Base-by-base conservation (phyloP, 1,284 basidiomycete genomes). In the Boletus mariae region DNA sequence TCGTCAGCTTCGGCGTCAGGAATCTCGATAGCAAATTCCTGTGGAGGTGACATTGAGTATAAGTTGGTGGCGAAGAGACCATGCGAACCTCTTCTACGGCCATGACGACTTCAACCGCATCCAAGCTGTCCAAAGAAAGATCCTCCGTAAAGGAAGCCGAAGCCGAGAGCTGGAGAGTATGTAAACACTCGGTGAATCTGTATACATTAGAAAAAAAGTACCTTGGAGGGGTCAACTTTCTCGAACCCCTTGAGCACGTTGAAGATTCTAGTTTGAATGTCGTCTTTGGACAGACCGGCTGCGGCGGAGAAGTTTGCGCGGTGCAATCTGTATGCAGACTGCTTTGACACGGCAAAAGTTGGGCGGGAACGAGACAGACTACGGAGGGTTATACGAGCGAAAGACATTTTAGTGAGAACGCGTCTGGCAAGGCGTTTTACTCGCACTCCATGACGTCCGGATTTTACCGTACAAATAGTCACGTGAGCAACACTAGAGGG, bases 51-150 rank as follows among this genome's bases (percentile, higher is more conserved):
- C 25, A 45, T 47, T 51, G 51, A 54, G 37, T 15, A 20, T 17
- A 25, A 29, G 45, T 48, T 17, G 15, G 28, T 7, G 10, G 10
- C 29, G 17, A 26, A 25, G 43, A 31, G 13, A 51, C 46, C 11
- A 45, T 11, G 40, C 76, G 43, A 71, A 93, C 96, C 86, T 99
- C 96, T 76, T 99, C 97, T 62, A 99, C 91, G 45, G 96, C 94
- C 95, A 99, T 98, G 65, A 99, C 93, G 42, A 98, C 95, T 74
- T 99, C 97, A 42, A 99, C 96, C 45, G 94, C 85, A 73, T 99
- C 97, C 67, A 99, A 78, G 66, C 94, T 98, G 77, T 99, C 97
- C 47, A 99, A 82, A 38, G 94, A 91, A 54, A 99, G 85, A 78
- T 99, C 94, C 47, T 82, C 77, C 54, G 87, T 78, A 75, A 99